Percentiles rank a stretch among this genome's conserved stretches.
Conservation (phyloP, 176 grass and related monocot species). For the Zea mays region Zm-B73-REFERENCE-NAM-5.0 NC_050100.1:85351501-85352000, state of each 20-base stretch:
- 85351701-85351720: slow-evolving; percentile 1
- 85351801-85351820: neutral
- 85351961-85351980: neutral
- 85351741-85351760: neutral
- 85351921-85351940: neutral
- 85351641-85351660: neutral
- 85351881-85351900: neutral
- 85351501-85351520: neutral
- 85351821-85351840: neutral
- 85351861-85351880: neutral
- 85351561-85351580: neutral
- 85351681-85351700: slow-evolving; percentile 1
- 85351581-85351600: neutral
- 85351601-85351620: slow-evolving; percentile 6
- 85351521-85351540: neutral
- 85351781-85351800: neutral
- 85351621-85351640: neutral
- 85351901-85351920: slow-evolving; percentile 1
- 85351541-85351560: neutral
- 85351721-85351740: neutral
- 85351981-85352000: slow-evolving; percentile 8
- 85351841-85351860: neutral
- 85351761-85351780: neutral
- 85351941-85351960: neutral
- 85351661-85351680: slow-evolving; percentile 1